phyloP scores from a whole-genome alignment of 1,139 yeast species.

The Meyerozyma guilliermondii region DNA sequence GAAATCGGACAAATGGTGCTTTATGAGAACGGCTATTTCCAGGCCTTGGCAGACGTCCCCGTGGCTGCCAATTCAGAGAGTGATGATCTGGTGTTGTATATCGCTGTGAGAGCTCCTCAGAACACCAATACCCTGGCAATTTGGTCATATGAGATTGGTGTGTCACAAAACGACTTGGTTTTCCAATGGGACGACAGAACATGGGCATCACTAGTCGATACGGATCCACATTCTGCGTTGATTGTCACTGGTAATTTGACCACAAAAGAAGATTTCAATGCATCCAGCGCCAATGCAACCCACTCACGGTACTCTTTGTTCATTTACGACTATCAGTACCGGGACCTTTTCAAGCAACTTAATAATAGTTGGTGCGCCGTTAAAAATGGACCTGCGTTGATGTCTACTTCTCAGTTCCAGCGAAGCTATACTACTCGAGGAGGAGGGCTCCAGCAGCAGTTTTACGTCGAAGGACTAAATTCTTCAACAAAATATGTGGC shows the following conservation, averaged over 20 bases:
- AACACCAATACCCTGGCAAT: constrained; percentile 29
- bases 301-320: constrained; percentile 39
- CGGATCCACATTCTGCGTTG: constrained; percentile 69
- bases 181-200: constrained; percentile 66
- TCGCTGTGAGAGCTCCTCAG: constrained; percentile 46
- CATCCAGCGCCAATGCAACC: constrained; percentile 21
- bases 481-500: constrained; percentile 62
- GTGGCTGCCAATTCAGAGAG: constrained; percentile 7
- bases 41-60: constrained; percentile 46
- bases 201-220: constrained; percentile 61
- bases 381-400: constrained; percentile 39
- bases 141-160: constrained; percentile 66
- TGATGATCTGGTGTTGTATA: constrained; percentile 30
- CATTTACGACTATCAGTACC: constrained; percentile 40
- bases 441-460: constrained; percentile 52
- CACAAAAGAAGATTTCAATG: constrained; percentile 9
- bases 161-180: constrained; percentile 59
- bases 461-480: constrained; percentile 57
- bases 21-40: constrained; percentile 48
- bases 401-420: constrained; percentile 16
- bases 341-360: constrained; percentile 35
- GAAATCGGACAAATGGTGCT: constrained; percentile 27
- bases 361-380: constrained; percentile 75
- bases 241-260: constrained; percentile 62
- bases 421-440: constrained; percentile 46